Evolutionary conservation across 2,329 filamentous ascomycete genomes (phyloP), one percentile per base, ranked within the genome.

Genomic region (Botrytis hyacinthi): DNA sequence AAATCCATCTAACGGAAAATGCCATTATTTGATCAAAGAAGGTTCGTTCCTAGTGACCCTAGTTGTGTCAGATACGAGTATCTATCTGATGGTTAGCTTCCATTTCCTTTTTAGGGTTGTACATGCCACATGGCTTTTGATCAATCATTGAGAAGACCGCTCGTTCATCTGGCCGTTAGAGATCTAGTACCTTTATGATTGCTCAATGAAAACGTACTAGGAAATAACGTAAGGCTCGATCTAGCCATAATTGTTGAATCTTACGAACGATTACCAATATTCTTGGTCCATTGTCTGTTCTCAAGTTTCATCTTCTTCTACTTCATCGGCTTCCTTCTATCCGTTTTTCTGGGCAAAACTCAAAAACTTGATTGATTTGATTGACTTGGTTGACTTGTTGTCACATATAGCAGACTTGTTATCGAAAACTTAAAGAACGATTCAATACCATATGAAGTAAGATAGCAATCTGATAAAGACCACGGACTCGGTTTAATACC

Each of bases 301-400:
- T 63, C 70, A 46, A 26, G 70, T 72, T 72, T 72, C 70, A 72
- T 59, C 48, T 60, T 67, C 60, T 46, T 46, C 46, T 59, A 26
- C 29, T 37, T 40, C 40, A 37, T 48, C 70, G 61, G 46, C 35
- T 67, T 18, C 40, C 22, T 42, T 59, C 61, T n/a, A 63, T 14
- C 69, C 69, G 69, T 29, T 51, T 35, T 35, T 67, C 51, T 35
- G 32, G 22, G 60, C 37, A 62, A 16, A 62, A 42, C 26, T n/a
- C 60, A 62, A 42, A 29, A 42, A 1, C 60, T 62, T 62, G 60
- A 42, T 62, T n/a, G 35, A 62, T n/a, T 62, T 29, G 37, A 37
- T 40, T 40, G 37, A 44, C 42, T 44, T 20, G 16, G 18, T 44
- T 42, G 42, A 42, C 42, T 42, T 42, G 40, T 54, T 57, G 51